These are phyloP conservation scores for Kwoniella sp. DNA, from an alignment of 768 basidiomycete genomes.

Conservation along the genomic window DNA sequence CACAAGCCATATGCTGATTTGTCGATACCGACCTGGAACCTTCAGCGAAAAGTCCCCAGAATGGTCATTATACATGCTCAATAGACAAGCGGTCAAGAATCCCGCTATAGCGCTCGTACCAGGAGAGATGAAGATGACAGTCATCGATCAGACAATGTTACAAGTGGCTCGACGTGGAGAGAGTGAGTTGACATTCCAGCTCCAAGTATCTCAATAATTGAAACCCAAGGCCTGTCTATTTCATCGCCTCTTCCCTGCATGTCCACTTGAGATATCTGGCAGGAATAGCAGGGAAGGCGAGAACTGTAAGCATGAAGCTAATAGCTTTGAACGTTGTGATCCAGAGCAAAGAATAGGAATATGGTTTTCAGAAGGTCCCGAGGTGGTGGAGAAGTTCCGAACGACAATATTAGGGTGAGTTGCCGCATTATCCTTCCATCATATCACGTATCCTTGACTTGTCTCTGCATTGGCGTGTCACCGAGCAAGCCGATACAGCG, in stretches of 20 bases:
- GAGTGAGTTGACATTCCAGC: conserved; percentile 34
- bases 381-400: conserved; percentile 31
- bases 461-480: no score
- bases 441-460: no score
- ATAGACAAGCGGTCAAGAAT: conserved; percentile 41
- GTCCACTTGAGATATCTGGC: no score
- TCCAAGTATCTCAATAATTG: no score
- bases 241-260: not conserved
- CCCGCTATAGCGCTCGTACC: conserved; percentile 36
- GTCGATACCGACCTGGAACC: not conserved
- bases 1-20: no score
- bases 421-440: not conserved
- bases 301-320: no score
- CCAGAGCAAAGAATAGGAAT: conserved; percentile 31
- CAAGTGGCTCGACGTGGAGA: conserved; percentile 46
- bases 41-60: conserved; percentile 40
- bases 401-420: conserved; percentile 34
- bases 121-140: conserved; percentile 44
- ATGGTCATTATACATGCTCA: conserved; percentile 44
- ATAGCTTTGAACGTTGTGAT: no score
- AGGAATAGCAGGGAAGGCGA: no score
- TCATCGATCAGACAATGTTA: conserved; percentile 32
- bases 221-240: no score
- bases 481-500: no score
- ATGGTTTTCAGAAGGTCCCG: conserved; percentile 41